phyloP scores from a whole-genome alignment of 2,329 filamentous ascomycete species.

The Neofusicoccum sp. region DNA sequence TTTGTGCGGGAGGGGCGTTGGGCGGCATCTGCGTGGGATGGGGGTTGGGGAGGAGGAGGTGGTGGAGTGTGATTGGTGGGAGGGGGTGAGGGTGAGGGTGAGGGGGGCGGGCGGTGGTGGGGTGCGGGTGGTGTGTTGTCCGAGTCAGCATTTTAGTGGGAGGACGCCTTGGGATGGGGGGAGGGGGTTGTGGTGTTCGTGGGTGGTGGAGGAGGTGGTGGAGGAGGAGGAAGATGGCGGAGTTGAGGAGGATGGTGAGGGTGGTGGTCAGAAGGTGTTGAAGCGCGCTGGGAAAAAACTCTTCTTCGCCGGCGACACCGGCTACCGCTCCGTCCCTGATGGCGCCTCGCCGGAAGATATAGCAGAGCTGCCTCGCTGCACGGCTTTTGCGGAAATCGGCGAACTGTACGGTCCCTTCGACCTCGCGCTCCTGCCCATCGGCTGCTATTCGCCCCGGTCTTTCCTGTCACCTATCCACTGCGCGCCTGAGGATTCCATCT shows the following conservation, averaged over 20 bases:
- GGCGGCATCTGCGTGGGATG: constrained; percentile 37
- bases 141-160: constrained; percentile 49
- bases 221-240: not conserved
- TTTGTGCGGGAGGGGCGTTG: constrained; percentile 43
- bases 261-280: not conserved
- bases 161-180: constrained; percentile 41
- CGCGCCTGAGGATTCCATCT: constrained; percentile 48
- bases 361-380: constrained; percentile 43
- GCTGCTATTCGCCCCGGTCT: constrained; percentile 46
- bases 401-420: constrained; percentile 49
- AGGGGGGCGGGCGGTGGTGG: constrained; percentile 37
- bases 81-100: constrained; percentile 38
- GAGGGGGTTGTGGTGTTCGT: constrained; percentile 50
- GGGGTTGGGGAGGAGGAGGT: constrained; percentile 40
- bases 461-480: constrained; percentile 48
- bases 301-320: constrained; percentile 50
- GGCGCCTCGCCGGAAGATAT: constrained; percentile 28
- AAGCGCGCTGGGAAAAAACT: constrained; percentile 33
- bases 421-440: constrained; percentile 50
- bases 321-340: constrained; percentile 41
- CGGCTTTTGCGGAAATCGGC: constrained; percentile 50
- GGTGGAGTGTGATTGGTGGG: constrained; percentile 53
- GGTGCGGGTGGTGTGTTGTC: constrained; percentile 45
- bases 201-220: constrained; percentile 37
- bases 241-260: not conserved